Evolutionary conservation across 495 filamentous ascomycete species (phyloP).

Genomic region (Symbiotaphrina buchneri): DNA sequence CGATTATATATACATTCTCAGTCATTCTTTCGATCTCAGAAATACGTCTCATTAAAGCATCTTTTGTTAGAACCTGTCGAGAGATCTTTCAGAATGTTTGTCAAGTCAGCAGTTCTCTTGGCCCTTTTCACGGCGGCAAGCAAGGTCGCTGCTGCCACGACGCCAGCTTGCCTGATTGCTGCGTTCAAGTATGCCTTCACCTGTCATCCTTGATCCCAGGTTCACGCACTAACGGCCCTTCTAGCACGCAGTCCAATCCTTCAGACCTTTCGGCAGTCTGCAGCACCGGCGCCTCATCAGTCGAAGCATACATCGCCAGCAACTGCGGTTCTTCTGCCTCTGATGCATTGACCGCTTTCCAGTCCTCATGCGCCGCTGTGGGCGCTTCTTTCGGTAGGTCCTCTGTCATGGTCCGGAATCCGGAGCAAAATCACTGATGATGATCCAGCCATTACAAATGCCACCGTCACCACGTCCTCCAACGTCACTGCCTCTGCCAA

Average conservation of each 20-base stretch:
- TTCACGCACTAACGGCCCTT: background rate
- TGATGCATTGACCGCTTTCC: constrained; percentile 2
- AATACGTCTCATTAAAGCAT: too few species aligned
- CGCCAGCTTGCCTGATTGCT: constrained; percentile 5
- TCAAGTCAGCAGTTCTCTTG: constrained; percentile 2
- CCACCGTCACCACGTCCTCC: background rate
- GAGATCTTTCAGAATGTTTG: constrained; percentile 3
- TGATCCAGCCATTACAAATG: background rate
- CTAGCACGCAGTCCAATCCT: constrained; percentile 3
- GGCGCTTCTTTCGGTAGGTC: background rate
- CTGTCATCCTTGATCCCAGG: background rate
- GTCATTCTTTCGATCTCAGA: background rate
- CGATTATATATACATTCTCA: constrained; percentile 1
- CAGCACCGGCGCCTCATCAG: constrained; percentile 1
- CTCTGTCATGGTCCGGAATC: background rate
- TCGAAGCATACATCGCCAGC: constrained; percentile 1
- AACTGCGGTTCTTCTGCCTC: background rate
- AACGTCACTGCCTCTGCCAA: background rate
- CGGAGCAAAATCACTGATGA: too few species aligned
- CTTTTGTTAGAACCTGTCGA: too few species aligned
- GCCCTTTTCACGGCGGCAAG: constrained; percentile 1
- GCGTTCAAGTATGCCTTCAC: constrained; percentile 5
- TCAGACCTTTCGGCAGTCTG: constrained; percentile 2
- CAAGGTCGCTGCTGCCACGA: constrained; percentile 2
- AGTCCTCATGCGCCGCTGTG: background rate